phyloP scores from a whole-genome alignment of 1,139 yeast species.

The Wickerhamomyces sp. region DNA sequence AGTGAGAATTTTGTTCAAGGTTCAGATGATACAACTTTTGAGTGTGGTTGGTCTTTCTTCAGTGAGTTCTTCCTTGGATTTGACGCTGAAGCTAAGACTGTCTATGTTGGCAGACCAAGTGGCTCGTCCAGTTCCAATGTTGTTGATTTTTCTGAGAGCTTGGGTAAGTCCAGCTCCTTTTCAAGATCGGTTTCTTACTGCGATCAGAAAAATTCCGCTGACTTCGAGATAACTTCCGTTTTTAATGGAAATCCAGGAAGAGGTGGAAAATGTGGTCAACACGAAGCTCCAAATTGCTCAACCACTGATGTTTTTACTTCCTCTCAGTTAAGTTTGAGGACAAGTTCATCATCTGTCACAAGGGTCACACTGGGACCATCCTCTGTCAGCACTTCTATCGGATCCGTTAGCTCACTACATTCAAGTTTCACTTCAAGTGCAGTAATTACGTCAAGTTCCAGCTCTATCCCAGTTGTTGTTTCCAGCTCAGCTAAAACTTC shows the following conservation, averaged over 20 bases:
- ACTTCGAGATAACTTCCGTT: slow-evolving; percentile 7
- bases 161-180: neutral
- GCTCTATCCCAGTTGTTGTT: too few species aligned
- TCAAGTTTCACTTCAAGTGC: too few species aligned
- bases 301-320: too few species aligned
- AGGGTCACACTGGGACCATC: too few species aligned
- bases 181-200: neutral
- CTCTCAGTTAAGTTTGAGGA: too few species aligned
- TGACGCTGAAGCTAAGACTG: slow-evolving; percentile 12
- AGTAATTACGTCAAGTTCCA: too few species aligned
- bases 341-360: too few species aligned
- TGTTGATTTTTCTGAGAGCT: slow-evolving; percentile 7
- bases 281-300: neutral
- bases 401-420: too few species aligned
- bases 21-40: slow-evolving; percentile 3
- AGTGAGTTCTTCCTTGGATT: slow-evolving; percentile 12
- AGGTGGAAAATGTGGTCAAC: neutral
- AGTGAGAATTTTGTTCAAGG: slow-evolving; percentile 4
- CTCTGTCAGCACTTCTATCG: too few species aligned
- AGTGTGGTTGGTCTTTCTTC: slow-evolving; percentile 15
- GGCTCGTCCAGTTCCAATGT: slow-evolving; percentile 5
- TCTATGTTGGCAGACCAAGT: slow-evolving; percentile 9
- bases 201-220: slow-evolving; percentile 1
- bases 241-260: slow-evolving; percentile 3
- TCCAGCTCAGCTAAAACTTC: too few species aligned